Percentiles rank a stretch among this genome's conserved stretches.
These are phyloP conservation scores for Aplosporella prunicola DNA, from an alignment of 2,329 filamentous ascomycete genomes.

Conservation along the genomic window DNA sequence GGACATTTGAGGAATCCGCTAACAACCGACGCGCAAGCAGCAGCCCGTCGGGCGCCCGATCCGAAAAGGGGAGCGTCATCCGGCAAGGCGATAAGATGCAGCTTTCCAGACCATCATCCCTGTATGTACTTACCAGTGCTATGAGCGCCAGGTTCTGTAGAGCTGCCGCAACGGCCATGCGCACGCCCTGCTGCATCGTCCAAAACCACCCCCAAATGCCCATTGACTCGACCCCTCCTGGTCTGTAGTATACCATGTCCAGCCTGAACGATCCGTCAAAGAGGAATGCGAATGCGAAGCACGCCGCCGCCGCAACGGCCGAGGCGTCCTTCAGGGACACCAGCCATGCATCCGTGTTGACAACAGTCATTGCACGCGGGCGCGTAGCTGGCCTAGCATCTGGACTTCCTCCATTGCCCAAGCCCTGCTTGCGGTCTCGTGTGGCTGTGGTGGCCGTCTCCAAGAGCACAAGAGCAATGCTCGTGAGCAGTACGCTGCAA, in stretches of 20 bases:
- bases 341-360: slow-evolving; percentile 8
- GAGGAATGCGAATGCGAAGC: slow-evolving; percentile 8
- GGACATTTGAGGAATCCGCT: slow-evolving; percentile 7
- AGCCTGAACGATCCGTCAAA: slow-evolving; percentile 9
- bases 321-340: slow-evolving; percentile 7
- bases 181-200: slow-evolving; percentile 6
- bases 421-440: slow-evolving; percentile 14
- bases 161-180: slow-evolving; percentile 1
- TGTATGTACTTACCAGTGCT: slow-evolving; percentile 7
- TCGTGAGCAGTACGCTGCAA: slow-evolving; percentile 33
- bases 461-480: slow-evolving; percentile 32
- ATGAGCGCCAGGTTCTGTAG: slow-evolving; percentile 8
- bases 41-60: background rate
- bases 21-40: slow-evolving; percentile 3
- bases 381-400: slow-evolving; percentile 1
- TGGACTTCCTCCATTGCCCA: slow-evolving; percentile 7
- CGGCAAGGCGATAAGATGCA: slow-evolving; percentile 4
- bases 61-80: slow-evolving; percentile 3
- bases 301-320: slow-evolving; percentile 2
- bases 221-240: slow-evolving; percentile 1
- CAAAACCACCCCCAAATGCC: slow-evolving; percentile 8
- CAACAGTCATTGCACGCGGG: slow-evolving; percentile 7
- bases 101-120: no score
- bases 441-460: slow-evolving; percentile 24
- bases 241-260: slow-evolving; percentile 4